Percentiles rank a stretch among this genome's conserved stretches.
Conservation (phyloP, 78 protist genomes). For the Acrasis kona region DNA sequence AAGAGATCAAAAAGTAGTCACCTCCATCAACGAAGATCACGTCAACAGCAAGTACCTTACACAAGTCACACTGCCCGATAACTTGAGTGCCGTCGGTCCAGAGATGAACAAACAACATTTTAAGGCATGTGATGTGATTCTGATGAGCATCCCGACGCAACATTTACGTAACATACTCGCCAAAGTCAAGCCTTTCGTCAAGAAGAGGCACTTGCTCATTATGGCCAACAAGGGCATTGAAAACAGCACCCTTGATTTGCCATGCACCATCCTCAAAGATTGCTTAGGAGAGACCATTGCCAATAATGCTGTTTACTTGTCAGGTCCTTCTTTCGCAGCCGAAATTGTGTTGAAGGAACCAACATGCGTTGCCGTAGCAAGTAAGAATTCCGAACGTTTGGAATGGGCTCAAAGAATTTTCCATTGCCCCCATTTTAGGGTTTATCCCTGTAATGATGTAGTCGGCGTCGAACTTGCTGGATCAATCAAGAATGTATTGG, state of each 20-base stretch:
- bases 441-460: slow-evolving; percentile 7
- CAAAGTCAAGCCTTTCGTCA: neutral
- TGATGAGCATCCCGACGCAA: neutral
- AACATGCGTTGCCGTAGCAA: slow-evolving; percentile 26
- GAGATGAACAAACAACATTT: neutral
- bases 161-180: neutral
- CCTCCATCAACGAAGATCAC: neutral
- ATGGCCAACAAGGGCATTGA: slow-evolving; percentile 8
- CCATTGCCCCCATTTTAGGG: slow-evolving; percentile 10
- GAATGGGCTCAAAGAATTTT: neutral
- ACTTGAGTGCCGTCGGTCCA: neutral
- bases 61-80: neutral
- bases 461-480: slow-evolving; percentile 38
- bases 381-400: neutral
- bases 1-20: neutral
- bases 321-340: slow-evolving; percentile 37
- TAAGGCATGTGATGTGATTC: neutral
- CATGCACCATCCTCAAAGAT: slow-evolving; percentile 14
- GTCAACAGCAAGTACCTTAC: neutral
- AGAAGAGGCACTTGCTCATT: neutral
- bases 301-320: slow-evolving; percentile 2
- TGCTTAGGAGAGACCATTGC: slow-evolving; percentile 15
- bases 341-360: slow-evolving; percentile 15
- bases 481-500: slow-evolving; percentile 36
- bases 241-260: slow-evolving; percentile 13